These are phyloP conservation scores for Phyllostachys edulis DNA, from an alignment of 176 grass and related monocot genomes.

Conservation along the genomic window DNA sequence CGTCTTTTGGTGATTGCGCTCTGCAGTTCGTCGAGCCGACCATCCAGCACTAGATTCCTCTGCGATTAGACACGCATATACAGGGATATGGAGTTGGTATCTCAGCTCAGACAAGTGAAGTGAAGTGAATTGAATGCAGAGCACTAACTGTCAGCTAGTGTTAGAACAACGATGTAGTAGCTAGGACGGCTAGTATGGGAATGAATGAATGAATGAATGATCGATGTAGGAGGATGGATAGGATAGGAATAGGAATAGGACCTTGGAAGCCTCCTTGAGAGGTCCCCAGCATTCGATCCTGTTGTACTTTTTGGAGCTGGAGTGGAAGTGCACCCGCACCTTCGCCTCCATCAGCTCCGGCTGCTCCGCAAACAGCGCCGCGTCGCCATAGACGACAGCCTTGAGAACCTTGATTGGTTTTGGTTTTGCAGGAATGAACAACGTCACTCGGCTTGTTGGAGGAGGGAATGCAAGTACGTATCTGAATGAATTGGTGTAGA, in stretches of 20 bases:
- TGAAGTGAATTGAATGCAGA: not conserved
- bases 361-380: constrained; percentile 52
- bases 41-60: constrained; percentile 49
- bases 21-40: constrained; percentile 36
- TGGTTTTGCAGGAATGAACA: too few species aligned
- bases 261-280: constrained; percentile 64
- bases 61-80: not conserved
- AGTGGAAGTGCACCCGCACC: constrained; percentile 93
- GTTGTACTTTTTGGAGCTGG: constrained; percentile 69
- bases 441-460: too few species aligned
- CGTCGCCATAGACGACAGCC: constrained; percentile 84
- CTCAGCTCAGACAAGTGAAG: not conserved
- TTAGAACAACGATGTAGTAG: too few species aligned
- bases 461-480: too few species aligned
- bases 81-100: too few species aligned
- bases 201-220: not conserved
- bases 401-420: constrained; percentile 51
- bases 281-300: constrained; percentile 88
- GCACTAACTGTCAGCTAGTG: too few species aligned
- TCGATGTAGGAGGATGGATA: too few species aligned
- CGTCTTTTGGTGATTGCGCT: constrained; percentile 36
- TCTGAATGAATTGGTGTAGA: too few species aligned
- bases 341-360: constrained; percentile 84
- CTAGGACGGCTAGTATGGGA: too few species aligned
- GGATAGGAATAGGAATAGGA: not conserved